phyloP scores from a whole-genome alignment of 2,329 filamentous ascomycete species.

The Diaporthe ilicicola region DNA sequence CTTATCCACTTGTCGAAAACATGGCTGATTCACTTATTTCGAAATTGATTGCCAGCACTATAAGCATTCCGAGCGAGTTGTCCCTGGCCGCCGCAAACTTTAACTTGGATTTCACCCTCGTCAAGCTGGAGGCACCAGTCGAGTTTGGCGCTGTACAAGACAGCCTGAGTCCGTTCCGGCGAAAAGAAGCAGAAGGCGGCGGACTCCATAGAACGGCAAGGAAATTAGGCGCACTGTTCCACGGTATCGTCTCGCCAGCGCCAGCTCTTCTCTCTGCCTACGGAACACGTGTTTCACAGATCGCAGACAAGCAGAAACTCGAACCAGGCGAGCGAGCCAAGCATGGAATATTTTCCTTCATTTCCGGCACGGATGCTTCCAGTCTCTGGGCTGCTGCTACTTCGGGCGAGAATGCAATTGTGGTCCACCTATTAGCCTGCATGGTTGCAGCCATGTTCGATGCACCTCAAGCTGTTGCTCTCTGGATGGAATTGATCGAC shows the following conservation, averaged over 20 bases:
- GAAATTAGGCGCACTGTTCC: constrained; percentile 6
- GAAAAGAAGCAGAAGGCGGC: neutral
- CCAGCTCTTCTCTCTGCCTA: neutral
- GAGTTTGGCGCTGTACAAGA: neutral
- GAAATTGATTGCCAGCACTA: too few relatives aligned
- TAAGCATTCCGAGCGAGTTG: neutral
- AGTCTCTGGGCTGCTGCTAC: constrained; percentile 44
- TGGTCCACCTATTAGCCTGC: constrained; percentile 45
- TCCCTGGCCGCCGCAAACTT: neutral
- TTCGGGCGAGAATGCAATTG: constrained; percentile 41
- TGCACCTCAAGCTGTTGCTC: constrained; percentile 38
- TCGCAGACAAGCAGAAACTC: neutral
- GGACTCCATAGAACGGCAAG: neutral
- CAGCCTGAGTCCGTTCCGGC: fast-evolving
- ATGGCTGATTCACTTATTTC: too few relatives aligned
- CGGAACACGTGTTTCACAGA: neutral
- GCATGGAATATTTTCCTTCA: neutral
- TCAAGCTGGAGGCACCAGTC: neutral
- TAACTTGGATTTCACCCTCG: constrained; percentile 9
- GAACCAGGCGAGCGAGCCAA: neutral
- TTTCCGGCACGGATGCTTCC: constrained; percentile 42
- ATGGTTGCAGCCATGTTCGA: constrained; percentile 41
- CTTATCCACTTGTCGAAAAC: too few relatives aligned
- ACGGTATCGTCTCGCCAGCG: neutral
- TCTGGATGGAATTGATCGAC: constrained; percentile 43